phyloP scores from a whole-genome alignment of 192 early-diverging fungal species.

The Linnemannia hyalina region DNA sequence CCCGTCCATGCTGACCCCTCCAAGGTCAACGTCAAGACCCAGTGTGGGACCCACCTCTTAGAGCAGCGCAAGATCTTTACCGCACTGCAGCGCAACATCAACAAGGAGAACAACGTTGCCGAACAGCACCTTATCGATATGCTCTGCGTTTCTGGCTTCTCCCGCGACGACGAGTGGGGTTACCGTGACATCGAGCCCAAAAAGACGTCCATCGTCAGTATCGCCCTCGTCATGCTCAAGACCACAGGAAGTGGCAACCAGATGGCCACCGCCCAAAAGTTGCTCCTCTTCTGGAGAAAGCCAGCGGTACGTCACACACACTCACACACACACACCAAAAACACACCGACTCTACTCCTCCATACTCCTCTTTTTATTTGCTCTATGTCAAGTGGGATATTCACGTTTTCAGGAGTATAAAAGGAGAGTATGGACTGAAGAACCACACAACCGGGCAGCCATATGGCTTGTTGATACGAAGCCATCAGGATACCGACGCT shows the following conservation, averaged over 20 bases:
- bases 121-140: conserved; percentile 89
- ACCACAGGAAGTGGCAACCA: conserved; percentile 75
- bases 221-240: conserved; percentile 78
- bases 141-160: conserved; percentile 84
- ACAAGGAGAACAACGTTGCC: conserved; percentile 71
- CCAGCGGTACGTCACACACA: conserved; percentile 70
- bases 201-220: conserved; percentile 75
- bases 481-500: background rate
- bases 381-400: background rate
- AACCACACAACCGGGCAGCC: background rate
- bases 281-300: conserved; percentile 85
- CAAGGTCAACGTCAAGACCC: conserved; percentile 65
- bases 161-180: conserved; percentile 78
- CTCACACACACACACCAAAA: too few species aligned
- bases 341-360: background rate
- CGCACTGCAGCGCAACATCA: conserved; percentile 80
- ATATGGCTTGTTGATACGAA: background rate
- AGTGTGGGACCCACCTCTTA: conserved; percentile 73
- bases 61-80: conserved; percentile 81
- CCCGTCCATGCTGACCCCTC: conserved; percentile 24
- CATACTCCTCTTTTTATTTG: conserved; percentile 10
- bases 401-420: background rate
- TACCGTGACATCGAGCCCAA: conserved; percentile 80
- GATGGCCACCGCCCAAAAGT: conserved; percentile 80
- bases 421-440: background rate